Percentiles rank a stretch among this genome's conserved stretches.
Conservation (phyloP, 2,329 filamentous ascomycete species). For the Arthroderma sp. region DNA sequence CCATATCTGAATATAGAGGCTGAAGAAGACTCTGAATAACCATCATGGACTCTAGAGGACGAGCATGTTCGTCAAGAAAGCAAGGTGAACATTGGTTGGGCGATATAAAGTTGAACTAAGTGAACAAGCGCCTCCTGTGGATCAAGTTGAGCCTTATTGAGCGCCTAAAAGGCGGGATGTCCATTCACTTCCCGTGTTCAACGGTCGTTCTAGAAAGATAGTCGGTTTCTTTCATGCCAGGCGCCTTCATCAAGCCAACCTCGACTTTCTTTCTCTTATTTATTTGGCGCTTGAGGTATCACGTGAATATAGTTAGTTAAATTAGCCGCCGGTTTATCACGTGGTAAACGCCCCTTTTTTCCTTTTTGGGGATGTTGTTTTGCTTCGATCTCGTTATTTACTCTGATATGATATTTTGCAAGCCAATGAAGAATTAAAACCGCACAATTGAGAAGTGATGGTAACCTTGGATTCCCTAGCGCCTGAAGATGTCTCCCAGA, state of each 20-base stretch:
- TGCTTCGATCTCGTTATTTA: too few species aligned
- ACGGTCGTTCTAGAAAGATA: neutral
- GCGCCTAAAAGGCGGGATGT: neutral
- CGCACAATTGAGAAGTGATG: neutral
- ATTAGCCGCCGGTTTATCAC: neutral
- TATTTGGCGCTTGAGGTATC: neutral
- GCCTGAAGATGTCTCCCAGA: neutral
- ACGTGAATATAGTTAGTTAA: neutral
- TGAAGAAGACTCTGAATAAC: neutral
- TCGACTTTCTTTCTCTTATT: too few species aligned
- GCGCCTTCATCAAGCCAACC: conserved; percentile 23
- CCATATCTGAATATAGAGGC: too few species aligned
- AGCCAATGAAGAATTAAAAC: too few species aligned
- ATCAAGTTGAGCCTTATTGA: neutral
- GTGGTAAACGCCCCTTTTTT: neutral
- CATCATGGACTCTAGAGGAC: neutral
- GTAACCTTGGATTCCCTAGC: neutral
- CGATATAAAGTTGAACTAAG: neutral
- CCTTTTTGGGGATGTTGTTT: too few species aligned
- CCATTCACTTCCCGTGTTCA: neutral
- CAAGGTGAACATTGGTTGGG: neutral
- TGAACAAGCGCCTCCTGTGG: neutral
- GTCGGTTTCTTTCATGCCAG: neutral
- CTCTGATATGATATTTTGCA: too few species aligned
- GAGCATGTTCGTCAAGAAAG: neutral